These are phyloP conservation scores for Cicer yamashitae DNA, from an alignment of 306 rosid genomes.

Conservation along the genomic window DNA sequence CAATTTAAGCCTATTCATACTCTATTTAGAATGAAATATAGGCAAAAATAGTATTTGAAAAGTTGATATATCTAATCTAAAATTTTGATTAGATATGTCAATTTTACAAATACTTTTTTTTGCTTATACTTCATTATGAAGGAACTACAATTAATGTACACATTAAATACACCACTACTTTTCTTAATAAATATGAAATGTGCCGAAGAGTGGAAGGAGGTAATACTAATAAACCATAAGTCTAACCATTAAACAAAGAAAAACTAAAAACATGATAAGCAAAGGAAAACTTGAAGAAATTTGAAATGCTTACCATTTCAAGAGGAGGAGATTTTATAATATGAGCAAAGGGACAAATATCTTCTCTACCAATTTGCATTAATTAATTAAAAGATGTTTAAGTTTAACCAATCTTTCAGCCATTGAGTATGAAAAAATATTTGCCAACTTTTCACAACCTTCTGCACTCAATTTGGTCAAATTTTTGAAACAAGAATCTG, in stretches of 20 bases:
- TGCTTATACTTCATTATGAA: no score
- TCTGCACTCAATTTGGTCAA: conserved; percentile 41
- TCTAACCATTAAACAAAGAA: conserved; percentile 15
- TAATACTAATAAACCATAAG: neutral
- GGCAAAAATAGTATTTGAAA: no score
- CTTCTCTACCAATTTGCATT: conserved; percentile 41
- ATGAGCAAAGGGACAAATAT: conserved; percentile 26
- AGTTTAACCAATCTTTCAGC: conserved; percentile 46
- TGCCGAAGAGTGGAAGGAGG: no score
- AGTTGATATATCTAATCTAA: no score
- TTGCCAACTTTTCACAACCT: conserved; percentile 45
- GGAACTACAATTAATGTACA: no score
- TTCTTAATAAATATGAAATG: no score
- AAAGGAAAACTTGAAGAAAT: conserved; percentile 21
- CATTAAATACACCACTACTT: no score
- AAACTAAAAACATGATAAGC: neutral
- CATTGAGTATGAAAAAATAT: conserved; percentile 37
- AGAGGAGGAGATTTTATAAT: neutral
- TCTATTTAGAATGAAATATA: no score
- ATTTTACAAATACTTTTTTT: no score
- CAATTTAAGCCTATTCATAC: no score
- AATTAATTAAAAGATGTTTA: conserved; percentile 43
- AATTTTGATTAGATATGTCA: no score
- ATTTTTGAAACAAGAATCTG: conserved; percentile 39
- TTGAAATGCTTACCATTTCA: conserved; percentile 45